Evolutionary conservation across 352 stramenopile species (phyloP).

Genomic region (Chrysophaeum taylorii): DNA sequence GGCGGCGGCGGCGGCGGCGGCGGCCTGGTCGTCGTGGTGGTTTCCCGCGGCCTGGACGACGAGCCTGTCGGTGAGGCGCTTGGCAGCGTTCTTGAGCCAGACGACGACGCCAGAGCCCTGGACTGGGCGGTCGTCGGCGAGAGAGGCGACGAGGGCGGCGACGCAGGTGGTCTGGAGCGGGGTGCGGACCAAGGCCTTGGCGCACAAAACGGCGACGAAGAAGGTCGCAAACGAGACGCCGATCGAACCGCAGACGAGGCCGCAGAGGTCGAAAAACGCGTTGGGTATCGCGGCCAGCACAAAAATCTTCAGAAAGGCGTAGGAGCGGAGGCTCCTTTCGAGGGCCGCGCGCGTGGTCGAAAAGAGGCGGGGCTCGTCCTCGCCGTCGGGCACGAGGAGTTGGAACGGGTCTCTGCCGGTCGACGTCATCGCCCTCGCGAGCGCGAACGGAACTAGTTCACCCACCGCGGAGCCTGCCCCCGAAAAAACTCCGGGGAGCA

Average conservation of each 20-base stretch:
- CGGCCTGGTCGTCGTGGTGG: too few relatives aligned
- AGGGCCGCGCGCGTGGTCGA: background rate
- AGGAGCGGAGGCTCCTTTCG: background rate
- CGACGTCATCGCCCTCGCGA: background rate
- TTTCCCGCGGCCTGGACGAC: too few relatives aligned
- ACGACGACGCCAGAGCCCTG: too few relatives aligned
- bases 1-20: too few relatives aligned
- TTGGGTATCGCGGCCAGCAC: background rate
- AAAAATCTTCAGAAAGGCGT: background rate
- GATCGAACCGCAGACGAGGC: background rate
- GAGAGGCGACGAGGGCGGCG: too few relatives aligned
- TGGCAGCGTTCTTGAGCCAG: too few relatives aligned
- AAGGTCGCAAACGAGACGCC: background rate
- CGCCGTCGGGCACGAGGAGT: background rate
- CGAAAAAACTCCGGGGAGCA: background rate
- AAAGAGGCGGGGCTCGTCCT: background rate
- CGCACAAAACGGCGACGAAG: background rate
- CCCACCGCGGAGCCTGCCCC: background rate
- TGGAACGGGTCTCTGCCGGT: background rate
- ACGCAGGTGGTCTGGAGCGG: background rate
- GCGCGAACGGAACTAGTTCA: background rate
- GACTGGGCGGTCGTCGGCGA: too few relatives aligned
- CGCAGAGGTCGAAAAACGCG: slow-evolving; percentile 3
- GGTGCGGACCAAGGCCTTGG: slow-evolving; percentile 1
- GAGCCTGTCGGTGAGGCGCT: too few relatives aligned